A percentile compares a stretch with the other conserved stretches of the same genome.
phyloP scores from a whole-genome alignment of 176 grass and related monocot genomes.

The Zoysia japonica region DNA sequence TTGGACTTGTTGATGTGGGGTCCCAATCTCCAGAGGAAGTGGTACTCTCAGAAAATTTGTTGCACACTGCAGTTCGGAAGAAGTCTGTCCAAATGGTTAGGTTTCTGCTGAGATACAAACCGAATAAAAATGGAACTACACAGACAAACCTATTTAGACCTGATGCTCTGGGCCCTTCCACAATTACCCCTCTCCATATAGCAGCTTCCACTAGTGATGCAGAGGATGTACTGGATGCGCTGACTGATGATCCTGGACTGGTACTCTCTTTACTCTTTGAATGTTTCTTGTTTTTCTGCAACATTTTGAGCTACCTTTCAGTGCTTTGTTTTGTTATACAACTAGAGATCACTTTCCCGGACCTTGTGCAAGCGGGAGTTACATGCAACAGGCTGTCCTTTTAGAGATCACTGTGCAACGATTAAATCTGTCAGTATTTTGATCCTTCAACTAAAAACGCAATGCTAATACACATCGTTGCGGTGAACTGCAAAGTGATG shows the following conservation, averaged over 20 bases:
- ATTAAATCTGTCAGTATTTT: not conserved
- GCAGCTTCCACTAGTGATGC: constrained; percentile 67
- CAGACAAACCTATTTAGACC: constrained; percentile 75
- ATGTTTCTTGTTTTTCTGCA: constrained; percentile 2
- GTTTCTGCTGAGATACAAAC: constrained; percentile 68
- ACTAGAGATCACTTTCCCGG: no score
- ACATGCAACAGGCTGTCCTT: no score
- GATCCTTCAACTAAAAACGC: not conserved
- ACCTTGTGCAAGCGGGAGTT: no score
- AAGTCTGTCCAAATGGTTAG: constrained; percentile 74
- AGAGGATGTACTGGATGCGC: constrained; percentile 78
- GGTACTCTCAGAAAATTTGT: constrained; percentile 71
- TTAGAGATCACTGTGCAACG: no score
- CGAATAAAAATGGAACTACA: constrained; percentile 42
- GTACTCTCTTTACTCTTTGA: constrained; percentile 49
- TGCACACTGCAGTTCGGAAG: constrained; percentile 64
- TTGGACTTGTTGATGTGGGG: constrained; percentile 64
- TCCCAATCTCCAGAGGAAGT: constrained; percentile 70
- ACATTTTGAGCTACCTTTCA: no score
- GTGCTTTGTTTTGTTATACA: not conserved
- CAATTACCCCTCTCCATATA: constrained; percentile 87
- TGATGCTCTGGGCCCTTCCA: constrained; percentile 67
- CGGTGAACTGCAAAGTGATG: constrained; percentile 8
- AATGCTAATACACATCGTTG: not conserved
- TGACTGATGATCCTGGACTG: constrained; percentile 84